phyloP scores from a whole-genome alignment of 2,329 filamentous ascomycete species.

The Penicillium thymicola region DNA sequence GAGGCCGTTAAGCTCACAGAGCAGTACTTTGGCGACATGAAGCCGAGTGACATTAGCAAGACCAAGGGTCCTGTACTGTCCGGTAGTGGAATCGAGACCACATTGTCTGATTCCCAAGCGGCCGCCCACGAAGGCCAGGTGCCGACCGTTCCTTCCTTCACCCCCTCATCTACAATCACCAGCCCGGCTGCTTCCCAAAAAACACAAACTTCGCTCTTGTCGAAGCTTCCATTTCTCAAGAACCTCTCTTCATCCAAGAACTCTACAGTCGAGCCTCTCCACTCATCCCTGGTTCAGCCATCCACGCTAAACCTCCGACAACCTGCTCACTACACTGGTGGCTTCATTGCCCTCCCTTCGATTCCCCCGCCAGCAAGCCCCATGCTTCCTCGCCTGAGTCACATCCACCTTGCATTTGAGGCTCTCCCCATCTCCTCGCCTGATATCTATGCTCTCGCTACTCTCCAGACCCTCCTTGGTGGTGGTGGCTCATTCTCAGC shows the following conservation, averaged over 20 bases:
- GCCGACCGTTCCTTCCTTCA: conserved; percentile 38
- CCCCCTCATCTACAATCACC: conserved; percentile 40
- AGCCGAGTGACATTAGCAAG: conserved; percentile 50
- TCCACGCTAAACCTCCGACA: conserved; percentile 56
- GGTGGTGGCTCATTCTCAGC: conserved; percentile 96
- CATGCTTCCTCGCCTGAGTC: conserved; percentile 74
- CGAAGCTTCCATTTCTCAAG: conserved; percentile 85
- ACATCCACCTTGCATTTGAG: conserved; percentile 95
- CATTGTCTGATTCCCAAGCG: conserved; percentile 30
- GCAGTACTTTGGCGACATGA: conserved; percentile 90
- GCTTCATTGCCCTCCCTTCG: conserved; percentile 79
- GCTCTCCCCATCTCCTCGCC: conserved; percentile 83
- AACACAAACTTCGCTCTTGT: conserved; percentile 64
- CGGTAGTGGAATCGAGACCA: conserved; percentile 57
- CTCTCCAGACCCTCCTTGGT: conserved; percentile 90
- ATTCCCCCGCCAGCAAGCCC: conserved; percentile 76
- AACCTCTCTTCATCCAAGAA: conserved; percentile 71
- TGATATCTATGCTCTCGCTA: conserved; percentile 95
- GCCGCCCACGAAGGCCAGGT: conserved; percentile 32
- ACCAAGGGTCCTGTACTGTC: conserved; percentile 50
- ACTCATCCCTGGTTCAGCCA: conserved; percentile 46
- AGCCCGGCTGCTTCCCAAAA: conserved; percentile 39
- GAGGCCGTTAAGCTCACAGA: conserved; percentile 76
- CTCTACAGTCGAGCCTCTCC: conserved; percentile 56
- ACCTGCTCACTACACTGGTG: conserved; percentile 84